Evolutionary conservation across 305 asterid genomes (phyloP).

Genomic region (Solanum hybrid): DNA sequence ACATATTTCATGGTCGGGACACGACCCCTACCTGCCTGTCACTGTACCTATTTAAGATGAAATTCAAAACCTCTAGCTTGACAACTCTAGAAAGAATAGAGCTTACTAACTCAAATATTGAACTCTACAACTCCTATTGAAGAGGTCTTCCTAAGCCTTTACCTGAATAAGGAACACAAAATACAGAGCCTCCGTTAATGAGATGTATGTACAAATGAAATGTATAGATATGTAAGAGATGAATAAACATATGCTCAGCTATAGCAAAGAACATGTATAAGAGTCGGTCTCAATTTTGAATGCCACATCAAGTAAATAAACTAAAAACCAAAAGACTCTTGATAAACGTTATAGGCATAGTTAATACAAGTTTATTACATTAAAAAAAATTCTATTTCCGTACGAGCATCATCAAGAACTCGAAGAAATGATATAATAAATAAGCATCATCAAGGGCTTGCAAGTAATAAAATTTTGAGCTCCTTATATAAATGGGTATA

Average conservation of each 20-base stretch:
- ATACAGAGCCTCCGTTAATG: no score
- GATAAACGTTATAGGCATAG: neutral
- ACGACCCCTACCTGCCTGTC: neutral
- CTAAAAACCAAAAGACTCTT: neutral
- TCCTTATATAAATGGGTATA: neutral
- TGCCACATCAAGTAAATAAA: neutral
- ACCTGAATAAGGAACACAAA: no score
- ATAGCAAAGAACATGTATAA: neutral
- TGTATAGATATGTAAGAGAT: no score
- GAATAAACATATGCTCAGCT: neutral
- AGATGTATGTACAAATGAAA: no score
- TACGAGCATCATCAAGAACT: neutral
- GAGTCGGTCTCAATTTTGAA: no score
- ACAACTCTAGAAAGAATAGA: neutral
- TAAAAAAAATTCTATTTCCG: no score
- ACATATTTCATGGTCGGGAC: neutral
- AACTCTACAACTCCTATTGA: no score
- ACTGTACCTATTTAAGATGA: neutral
- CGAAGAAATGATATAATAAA: neutral
- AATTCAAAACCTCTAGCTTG: neutral
- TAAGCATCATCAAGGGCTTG: neutral
- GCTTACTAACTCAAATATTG: no score
- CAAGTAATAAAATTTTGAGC: neutral
- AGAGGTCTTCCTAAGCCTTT: no score
- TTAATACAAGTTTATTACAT: neutral